A percentile compares a stretch with the other conserved stretches of the same genome.
Conservation (phyloP, 2,329 filamentous ascomycete species). For the Albophoma yamanashiensis region DNA sequence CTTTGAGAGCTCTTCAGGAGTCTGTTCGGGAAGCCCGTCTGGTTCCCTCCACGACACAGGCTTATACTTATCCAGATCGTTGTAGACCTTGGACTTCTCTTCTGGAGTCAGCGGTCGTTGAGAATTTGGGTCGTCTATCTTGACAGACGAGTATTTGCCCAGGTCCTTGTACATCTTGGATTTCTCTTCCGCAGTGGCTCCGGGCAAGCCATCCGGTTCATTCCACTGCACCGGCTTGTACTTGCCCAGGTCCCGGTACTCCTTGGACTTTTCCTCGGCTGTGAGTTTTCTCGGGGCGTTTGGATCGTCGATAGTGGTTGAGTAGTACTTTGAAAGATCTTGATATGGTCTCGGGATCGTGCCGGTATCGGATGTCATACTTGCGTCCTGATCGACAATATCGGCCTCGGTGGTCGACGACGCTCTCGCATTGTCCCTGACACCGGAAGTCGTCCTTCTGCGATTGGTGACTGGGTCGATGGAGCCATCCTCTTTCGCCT, state of each 20-base stretch:
- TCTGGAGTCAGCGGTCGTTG: constrained; percentile 15
- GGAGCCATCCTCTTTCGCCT: constrained; percentile 5
- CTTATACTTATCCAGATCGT: constrained; percentile 30
- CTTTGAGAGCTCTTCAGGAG: constrained; percentile 22
- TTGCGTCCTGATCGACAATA: neutral
- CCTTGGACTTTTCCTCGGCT: constrained; percentile 17
- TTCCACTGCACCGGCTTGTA: constrained; percentile 14
- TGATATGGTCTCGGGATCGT: neutral
- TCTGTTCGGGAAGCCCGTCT: constrained; percentile 24
- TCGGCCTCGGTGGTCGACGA: neutral
- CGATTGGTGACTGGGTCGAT: constrained; percentile 53
- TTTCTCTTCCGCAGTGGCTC: constrained; percentile 15
- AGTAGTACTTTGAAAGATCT: constrained; percentile 23
- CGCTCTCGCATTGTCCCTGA: neutral
- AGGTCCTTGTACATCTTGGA: constrained; percentile 24
- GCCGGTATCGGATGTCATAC: neutral
- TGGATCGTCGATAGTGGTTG: constrained; percentile 17
- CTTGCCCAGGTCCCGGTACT: constrained; percentile 23
- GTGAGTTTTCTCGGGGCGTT: constrained; percentile 13
- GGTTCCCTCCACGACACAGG: constrained; percentile 26
- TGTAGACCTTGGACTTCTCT: constrained; percentile 20
- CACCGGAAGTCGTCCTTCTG: constrained; percentile 13
- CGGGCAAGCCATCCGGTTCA: constrained; percentile 13
- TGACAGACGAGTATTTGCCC: constrained; percentile 15
- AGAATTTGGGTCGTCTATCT: constrained; percentile 12